Evolutionary conservation across 177 flowering plant genomes (phyloP), one percentile per base, ranked within the genome.

Genomic region (Telopea speciosissima): DNA sequence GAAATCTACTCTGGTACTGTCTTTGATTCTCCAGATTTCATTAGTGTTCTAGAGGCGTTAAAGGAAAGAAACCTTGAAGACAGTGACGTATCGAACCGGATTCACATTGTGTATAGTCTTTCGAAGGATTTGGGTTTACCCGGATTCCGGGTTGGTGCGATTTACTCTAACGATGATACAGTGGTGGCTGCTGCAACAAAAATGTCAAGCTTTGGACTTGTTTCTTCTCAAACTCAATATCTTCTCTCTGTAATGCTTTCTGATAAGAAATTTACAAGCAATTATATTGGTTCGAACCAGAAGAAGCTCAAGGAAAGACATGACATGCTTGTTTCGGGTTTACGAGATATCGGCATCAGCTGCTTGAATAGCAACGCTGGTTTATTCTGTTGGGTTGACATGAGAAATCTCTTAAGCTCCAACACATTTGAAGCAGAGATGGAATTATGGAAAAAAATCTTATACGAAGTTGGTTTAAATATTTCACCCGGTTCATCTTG

Each of bases 121-220:
- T 90, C 97, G 8, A 94, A 94, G 72, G 97, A 92, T 67, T 77
- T 94, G 21, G 97, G 97, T 19, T 89, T 94, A 3, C 97, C 99
- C 0, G 99, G 99, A 8, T 94, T 94, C 77, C 86, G 99, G 66
- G 88, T 90, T 28, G 99, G 97, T 14, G 90, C 91, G 5, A 86
- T 94, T 36, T 90, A 92, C 81, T 89, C 99, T 44, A 79, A 87
- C 79, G 81, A 94, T 66, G 69, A 79, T 0, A 24, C 45, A 8
- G 92, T 94, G 2, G 88, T 92, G 10, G 58, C 88, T 0, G 88
- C 97, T 0, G 97, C 99, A 2, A 92, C 95, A 1, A 94, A 92
- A 64, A 94, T 94, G 99, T 90, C 99, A 11, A 94, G 99, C 76
- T 94, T 94, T 69, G 96, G 97, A 9, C 77, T 92, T 0, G 75